Base-by-base conservation (phyloP, 2,329 filamentous ascomycete species). In the Nemania sp. region DNA sequence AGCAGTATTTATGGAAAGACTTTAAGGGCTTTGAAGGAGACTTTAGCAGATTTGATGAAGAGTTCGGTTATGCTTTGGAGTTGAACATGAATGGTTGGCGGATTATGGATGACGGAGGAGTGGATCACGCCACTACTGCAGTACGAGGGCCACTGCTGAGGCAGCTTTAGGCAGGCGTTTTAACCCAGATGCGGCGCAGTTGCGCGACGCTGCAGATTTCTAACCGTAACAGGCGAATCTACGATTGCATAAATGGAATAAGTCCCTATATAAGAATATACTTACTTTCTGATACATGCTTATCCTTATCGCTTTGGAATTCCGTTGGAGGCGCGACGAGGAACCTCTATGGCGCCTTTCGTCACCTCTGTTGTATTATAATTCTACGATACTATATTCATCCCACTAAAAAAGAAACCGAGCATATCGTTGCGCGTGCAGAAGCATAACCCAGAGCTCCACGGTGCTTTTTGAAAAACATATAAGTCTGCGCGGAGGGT, bases 141-240 rank as follows among this genome's bases (percentile, higher is more conserved):
- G n/a, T n/a, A n/a, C n/a, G n/a, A n/a, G n/a, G 26, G 26, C 38
- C 15, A 26, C 8, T 49, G n/a, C 56, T 35, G 18, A 27, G 26
- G 3, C 27, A 49, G 43, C 15, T 61, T 58, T 67, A 69, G 67
- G 67, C 67, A 69, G 67, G 54, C 67, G 64, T 63, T 68, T 67
- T 57, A 69, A 7, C 56, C 62, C 5, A 26, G 43, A 35, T 24
- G 56, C 41, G 52, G 61, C 56, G 41, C 43, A 58, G 62, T 45
- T 38, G 54, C 38, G 22, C 41, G 54, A 29, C 29, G 35, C 38
- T 61, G 49, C 51, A 43, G 38, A 41, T 41, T 18, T 2, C 15
- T 15, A 18, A 15, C 29, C 32, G 11, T 18, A 41, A 18, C 38
- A 13, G 11, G 38, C 5, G 38, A 15, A 41, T 41, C 11, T 18